Conservation (phyloP, 257 asterid species). For the Dorcoceras hygrometricum region DNA sequence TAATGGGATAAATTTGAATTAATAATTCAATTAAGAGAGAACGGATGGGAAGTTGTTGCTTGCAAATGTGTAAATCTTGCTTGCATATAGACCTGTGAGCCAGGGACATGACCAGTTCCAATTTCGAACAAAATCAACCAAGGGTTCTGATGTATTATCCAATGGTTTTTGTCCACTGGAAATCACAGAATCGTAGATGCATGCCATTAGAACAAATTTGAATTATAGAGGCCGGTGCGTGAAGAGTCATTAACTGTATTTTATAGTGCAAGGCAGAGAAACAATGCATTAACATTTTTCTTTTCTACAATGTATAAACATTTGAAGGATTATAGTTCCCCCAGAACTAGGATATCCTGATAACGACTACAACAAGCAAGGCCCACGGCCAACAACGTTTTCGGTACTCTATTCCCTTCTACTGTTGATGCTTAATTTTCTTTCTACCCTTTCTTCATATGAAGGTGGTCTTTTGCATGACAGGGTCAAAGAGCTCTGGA, state of each 20-base stretch:
- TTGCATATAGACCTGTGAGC: background rate
- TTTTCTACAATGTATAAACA: background rate
- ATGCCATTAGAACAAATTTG: background rate
- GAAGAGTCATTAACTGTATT: background rate
- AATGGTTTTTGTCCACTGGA: no score
- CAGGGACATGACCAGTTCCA: background rate
- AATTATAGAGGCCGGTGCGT: no score
- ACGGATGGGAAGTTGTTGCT: background rate
- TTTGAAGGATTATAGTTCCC: slow-evolving; percentile 80
- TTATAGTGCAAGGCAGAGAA: background rate
- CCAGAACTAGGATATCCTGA: slow-evolving; percentile 97
- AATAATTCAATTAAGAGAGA: background rate
- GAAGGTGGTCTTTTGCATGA: slow-evolving; percentile 16
- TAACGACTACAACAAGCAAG: slow-evolving; percentile 87
- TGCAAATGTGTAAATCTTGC: background rate
- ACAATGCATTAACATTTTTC: background rate
- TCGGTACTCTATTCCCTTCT: slow-evolving; percentile 52
- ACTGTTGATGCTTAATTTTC: background rate
- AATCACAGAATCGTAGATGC: background rate
- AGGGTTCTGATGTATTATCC: background rate
- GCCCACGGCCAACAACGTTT: slow-evolving; percentile 93
- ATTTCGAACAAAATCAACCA: background rate
- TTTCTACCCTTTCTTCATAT: background rate
- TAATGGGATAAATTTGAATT: background rate
- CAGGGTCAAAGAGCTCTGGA: slow-evolving; percentile 98